Conservation (phyloP, 768 basidiomycete species). For the Candolleomyces efflorescens region DNA sequence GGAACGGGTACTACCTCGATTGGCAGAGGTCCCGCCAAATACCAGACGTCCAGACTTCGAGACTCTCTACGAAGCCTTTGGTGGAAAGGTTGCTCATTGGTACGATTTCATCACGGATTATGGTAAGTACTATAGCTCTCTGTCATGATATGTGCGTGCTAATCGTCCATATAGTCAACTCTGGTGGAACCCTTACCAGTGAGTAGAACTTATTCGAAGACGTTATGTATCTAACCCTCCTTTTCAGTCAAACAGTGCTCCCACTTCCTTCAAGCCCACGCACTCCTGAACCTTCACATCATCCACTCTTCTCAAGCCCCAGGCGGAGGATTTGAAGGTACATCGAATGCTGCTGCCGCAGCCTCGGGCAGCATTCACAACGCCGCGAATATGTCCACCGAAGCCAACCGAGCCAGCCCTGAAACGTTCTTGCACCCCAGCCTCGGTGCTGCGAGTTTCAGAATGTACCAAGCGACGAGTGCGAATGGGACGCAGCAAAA, state of each 20-base stretch:
- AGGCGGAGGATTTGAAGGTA: conserved; percentile 16
- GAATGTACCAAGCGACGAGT: conserved; percentile 45
- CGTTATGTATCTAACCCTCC: conserved; percentile 3
- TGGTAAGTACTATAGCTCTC: conserved; percentile 32
- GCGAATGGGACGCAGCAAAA: conserved; percentile 25
- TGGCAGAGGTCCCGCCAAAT: conserved; percentile 26
- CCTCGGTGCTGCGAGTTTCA: conserved; percentile 60
- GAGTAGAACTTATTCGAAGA: conserved; percentile 19
- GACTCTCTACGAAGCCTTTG: conserved; percentile 70
- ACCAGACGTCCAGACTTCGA: conserved; percentile 57
- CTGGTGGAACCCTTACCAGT: conserved; percentile 70
- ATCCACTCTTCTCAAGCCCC: conserved; percentile 74
- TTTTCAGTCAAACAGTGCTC: conserved; percentile 68
- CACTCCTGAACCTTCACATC: conserved; percentile 81
- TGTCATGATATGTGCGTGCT: neutral
- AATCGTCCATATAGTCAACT: conserved; percentile 51
- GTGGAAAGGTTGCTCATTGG: conserved; percentile 83
- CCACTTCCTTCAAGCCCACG: conserved; percentile 82
- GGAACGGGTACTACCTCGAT: conserved; percentile 63
- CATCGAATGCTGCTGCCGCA: conserved; percentile 17
- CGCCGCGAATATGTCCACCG: conserved; percentile 6
- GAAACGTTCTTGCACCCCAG: conserved; percentile 52
- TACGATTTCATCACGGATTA: conserved; percentile 77
- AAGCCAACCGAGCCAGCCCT: conserved; percentile 27
- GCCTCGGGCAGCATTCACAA: conserved; percentile 13